Conservation (phyloP, 768 basidiomycete species). For the Candolleomyces eurysporus region DNA sequence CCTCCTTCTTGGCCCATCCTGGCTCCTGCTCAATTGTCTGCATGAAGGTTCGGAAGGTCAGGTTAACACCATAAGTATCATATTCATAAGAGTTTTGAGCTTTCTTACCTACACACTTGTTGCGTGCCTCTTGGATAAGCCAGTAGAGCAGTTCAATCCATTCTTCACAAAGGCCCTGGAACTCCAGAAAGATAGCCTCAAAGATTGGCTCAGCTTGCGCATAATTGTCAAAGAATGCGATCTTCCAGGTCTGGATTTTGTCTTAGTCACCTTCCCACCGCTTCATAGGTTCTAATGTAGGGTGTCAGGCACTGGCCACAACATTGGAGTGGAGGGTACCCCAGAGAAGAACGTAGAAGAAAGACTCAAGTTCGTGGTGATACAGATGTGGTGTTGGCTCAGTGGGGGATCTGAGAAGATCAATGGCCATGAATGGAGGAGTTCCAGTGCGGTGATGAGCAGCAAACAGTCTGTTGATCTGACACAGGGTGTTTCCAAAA, state of each 20-base stretch:
- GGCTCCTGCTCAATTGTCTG: background rate
- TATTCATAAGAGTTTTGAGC: background rate
- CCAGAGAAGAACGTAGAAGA: conserved; percentile 21
- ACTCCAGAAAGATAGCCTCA: background rate
- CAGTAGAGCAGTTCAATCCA: background rate
- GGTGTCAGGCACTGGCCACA: background rate
- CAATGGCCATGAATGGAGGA: conserved; percentile 26
- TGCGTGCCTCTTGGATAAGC: background rate
- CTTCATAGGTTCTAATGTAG: background rate
- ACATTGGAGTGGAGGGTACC: conserved; percentile 13
- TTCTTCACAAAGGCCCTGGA: background rate
- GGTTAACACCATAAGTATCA: background rate
- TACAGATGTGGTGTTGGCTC: conserved; percentile 10
- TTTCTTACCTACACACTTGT: no score
- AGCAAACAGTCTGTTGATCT: background rate
- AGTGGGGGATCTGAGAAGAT: conserved; percentile 13
- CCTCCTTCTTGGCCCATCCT: no score
- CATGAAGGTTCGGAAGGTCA: background rate
- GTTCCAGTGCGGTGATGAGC: conserved; percentile 22
- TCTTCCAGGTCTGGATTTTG: no score
- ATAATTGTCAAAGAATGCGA: no score
- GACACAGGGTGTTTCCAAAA: conserved; percentile 4
- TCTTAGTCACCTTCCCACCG: no score
- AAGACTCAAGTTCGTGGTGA: conserved; percentile 23
- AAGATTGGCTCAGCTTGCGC: no score